Evolutionary conservation across 768 basidiomycete species (phyloP).

Genomic region (Psilocybe cyanescens): DNA sequence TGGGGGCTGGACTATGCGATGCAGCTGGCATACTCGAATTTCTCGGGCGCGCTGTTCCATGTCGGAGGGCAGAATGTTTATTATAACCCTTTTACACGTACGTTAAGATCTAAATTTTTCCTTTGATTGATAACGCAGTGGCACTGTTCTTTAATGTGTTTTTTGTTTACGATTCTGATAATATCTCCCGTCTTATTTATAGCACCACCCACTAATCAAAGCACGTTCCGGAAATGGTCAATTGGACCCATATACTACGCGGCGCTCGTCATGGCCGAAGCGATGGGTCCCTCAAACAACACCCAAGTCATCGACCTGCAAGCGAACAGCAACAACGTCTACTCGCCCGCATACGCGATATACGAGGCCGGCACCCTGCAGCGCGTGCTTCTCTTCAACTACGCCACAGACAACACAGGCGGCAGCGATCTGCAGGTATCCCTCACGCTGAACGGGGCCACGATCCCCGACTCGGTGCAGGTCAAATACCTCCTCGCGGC

Average conservation of each 20-base stretch:
- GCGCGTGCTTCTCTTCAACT: conserved; percentile 76
- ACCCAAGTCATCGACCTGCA: conserved; percentile 70
- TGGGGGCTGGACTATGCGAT: conserved; percentile 68
- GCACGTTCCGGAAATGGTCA: conserved; percentile 70
- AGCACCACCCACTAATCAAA: conserved; percentile 61
- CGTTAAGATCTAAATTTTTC: conserved; percentile 19
- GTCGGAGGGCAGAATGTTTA: conserved; percentile 66
- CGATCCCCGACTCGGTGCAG: conserved; percentile 47
- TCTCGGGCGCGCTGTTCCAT: conserved; percentile 52
- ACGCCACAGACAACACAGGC: conserved; percentile 61
- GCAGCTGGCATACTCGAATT: conserved; percentile 60
- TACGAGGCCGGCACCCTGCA: conserved; percentile 69
- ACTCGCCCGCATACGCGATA: conserved; percentile 71
- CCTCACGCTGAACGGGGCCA: conserved; percentile 47
- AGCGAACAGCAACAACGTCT: conserved; percentile 52
- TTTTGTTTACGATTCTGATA: conserved; percentile 5
- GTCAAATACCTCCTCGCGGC: conserved; percentile 63
- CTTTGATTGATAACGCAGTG: not conserved
- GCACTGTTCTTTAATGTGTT: not conserved
- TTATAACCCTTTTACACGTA: conserved; percentile 56
- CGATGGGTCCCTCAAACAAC: conserved; percentile 60
- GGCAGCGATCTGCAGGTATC: conserved; percentile 56
- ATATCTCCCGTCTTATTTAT: conserved; percentile 13
- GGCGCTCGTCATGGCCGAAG: conserved; percentile 70
- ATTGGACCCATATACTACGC: conserved; percentile 80